Base-by-base conservation (phyloP, 1,139 yeast genomes). In the Petasospora fabianii region DNA sequence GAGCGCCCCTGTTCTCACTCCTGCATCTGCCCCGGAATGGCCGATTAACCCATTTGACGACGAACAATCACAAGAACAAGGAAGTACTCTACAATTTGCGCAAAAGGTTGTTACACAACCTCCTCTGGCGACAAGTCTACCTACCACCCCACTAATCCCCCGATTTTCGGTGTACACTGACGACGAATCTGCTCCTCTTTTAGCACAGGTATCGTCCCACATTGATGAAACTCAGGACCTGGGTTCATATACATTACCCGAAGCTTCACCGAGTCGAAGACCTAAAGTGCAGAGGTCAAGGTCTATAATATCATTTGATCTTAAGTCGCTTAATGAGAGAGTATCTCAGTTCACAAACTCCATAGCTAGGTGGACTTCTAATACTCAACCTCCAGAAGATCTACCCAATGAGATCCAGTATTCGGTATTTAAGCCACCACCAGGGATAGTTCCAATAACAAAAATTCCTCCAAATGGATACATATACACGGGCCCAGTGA, bases 351-450 rank as follows among this genome's bases (percentile, higher is more conserved):
- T 54, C 54, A 51, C 53, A 1, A 44, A 40, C 14, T 40, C 55
- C 3, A 19, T 53, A 5, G 29, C 49, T 4, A 37, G 39, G 30
- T 51, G 54, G 53, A 39, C 53, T 6, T 36, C 52, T 11, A 28
- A 26, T 5, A 36, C 50, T 13, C 46, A 37, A 34, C 35, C 18
- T 26, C 27, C 41, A 9, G 49, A 50, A 9, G 51, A 42, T 11
- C 28, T 46, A 10, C 50, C 53, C 24, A 53, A 44, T 45, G 69
- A 65, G 40, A 73, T 75, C 24, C 72, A 71, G 48, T 74, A 75
- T 49, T 71, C 80, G 1, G 80, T 76, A 5, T 75, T 75, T 59
- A 69, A 66, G 44, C 61, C 73, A 4, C 56, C 69, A 7, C 54
- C 58, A 3, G 57, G 55, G 24, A 38, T 60, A 4, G 40, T 28